These are phyloP conservation scores for Telfairia occidentalis DNA, from an alignment of 331 rosid genomes.

Conservation along the genomic window DNA sequence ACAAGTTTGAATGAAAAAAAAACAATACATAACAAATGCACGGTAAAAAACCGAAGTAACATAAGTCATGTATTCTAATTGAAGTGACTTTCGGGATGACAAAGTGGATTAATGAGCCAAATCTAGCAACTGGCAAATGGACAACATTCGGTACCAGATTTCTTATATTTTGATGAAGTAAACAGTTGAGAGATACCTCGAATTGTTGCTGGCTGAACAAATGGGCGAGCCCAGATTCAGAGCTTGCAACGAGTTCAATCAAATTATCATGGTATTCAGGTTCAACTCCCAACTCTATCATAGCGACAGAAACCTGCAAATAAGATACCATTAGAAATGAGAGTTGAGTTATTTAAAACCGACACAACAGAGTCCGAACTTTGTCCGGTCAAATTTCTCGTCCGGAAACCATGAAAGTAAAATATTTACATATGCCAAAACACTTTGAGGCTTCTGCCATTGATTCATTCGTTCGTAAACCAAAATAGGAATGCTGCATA, in stretches of 20 bases:
- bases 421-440: background rate
- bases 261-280: slow-evolving; percentile 64
- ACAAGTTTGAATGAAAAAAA: background rate
- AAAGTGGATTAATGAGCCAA: background rate
- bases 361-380: background rate
- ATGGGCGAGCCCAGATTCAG: slow-evolving; percentile 50
- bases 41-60: background rate
- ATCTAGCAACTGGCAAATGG: background rate
- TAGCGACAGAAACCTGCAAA: slow-evolving; percentile 70
- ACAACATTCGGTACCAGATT: background rate
- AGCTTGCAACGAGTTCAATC: slow-evolving; percentile 64
- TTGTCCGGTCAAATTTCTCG: background rate
- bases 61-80: slow-evolving; percentile 1
- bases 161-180: slow-evolving; percentile 1
- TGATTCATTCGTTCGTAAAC: background rate
- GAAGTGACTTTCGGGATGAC: background rate
- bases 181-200: slow-evolving; percentile 37
- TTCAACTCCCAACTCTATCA: slow-evolving; percentile 50
- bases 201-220: slow-evolving; percentile 93
- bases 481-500: background rate
- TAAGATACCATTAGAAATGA: background rate
- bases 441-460: background rate
- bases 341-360: background rate
- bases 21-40: background rate
- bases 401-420: no score